Base-by-base conservation (phyloP, 2,329 filamentous ascomycete genomes). In the Exophiala oligosperma region DNA sequence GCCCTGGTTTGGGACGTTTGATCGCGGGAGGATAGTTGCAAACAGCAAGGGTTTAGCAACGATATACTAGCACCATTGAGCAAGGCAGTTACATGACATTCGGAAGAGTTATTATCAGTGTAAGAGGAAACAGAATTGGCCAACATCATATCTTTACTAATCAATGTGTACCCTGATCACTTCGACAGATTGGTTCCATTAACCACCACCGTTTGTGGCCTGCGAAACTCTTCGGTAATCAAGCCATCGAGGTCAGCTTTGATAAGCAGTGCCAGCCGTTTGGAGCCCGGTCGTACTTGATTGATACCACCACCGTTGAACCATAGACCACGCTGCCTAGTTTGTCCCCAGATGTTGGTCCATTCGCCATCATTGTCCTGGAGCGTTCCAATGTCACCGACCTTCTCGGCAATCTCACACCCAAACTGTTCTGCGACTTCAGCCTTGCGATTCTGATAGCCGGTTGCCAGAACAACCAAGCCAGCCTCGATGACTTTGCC, bases 401-500 rank as follows among this genome's bases (percentile, higher is more conserved):
- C 26, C 7, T 28, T 28, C 26, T 28, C 26, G 7, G 26, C 21
- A 43, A 43, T 9, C 40, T 43, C 21, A 9, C 40, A 4, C 4
- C 40, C 40, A 43, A 23, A 43, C 9, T 43, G 40, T 43, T 43
- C 40, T 4, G 9, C 21, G 4, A 43, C 40, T n/a, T 43, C 21
- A 4, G n/a, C 40, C 9, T 23, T 43, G 61, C 69, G 40, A 67
- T 88, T 89, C 61, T 85, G 80, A 64, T 87, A 89, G 3, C 79
- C 84, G 0, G 84, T 87, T 0, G 84, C 84, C 41, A 86, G 77
- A 0, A 89, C 78, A 8, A 89, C 79, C 61, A 87, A 79, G 60
- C 89, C 85, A 0, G 85, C 84, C 14, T 83, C 77, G 60, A 70
- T 3, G 74, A 75, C 14, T 70, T 71, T 37, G 7, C 7, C 4